Base-by-base conservation (phyloP, 305 asterid species). In the Petunia hybrid region DNA sequence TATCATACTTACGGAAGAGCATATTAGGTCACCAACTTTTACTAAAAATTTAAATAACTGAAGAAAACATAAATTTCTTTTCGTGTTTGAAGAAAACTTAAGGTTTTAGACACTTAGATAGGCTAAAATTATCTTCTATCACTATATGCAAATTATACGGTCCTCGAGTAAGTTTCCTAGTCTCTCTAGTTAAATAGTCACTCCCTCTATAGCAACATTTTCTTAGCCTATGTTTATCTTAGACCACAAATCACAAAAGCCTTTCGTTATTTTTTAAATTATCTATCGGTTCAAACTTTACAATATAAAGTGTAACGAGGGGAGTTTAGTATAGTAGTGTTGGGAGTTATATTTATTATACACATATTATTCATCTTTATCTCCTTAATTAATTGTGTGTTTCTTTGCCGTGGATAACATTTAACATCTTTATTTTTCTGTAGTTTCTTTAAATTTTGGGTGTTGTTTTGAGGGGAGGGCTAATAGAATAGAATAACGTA, bases 1-100 rank as follows among this genome's bases (percentile, higher is more conserved):
- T 43, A 45, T 69, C 59, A 36, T 69, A 69, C 16, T 69, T 69
- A n/a, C 39, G 76, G 75, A 68, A 68, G n/a, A 16, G n/a, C 39
- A 42, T 63, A 80, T 31, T 64, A 8, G 42, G 46, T 36, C 43
- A 59, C 56, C 78, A 43, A 81, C 80, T 71, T 60, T 39, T 60
- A 7, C 36, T 42, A 22, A 22, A 22, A 22, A 22, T 22, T 60
- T 2, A 60, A 39, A 60, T 60, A 60, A 38, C 16, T 36, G 22
- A 36, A 10, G 46, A 38, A 3, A 53, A 57, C 63, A 35, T 57
- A 57, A n/a, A 1, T n/a, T 57, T n/a, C 7, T 63, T 65, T 65
- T 40, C 1, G 31, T 39, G 6, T 65, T 65, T 38, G 46, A 40
- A 12, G 5, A 66, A 66, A 66, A 2, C 16, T 40, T 40, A 7